Base-by-base conservation (phyloP, 805 yeast species). In the Kodamaea kakaduensis region DNA sequence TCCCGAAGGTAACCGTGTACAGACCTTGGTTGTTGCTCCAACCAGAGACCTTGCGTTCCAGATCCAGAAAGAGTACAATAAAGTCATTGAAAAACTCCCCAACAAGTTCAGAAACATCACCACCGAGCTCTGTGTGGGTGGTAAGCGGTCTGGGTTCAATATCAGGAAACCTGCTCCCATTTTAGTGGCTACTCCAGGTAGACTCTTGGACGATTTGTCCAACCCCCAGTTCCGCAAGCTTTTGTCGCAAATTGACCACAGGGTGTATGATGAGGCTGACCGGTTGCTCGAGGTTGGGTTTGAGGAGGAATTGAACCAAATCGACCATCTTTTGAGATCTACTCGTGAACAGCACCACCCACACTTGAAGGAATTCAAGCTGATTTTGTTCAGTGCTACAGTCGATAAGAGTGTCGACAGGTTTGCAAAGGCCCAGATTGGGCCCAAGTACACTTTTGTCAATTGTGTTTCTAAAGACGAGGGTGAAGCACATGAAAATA, bases 261-360 rank as follows among this genome's bases (percentile, higher is more conserved):
- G 84, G 42, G 81, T 88, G 25, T 76, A 86, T 44, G 97, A 89
- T 58, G 97, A 89, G 64, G 96, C 96, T 24, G 97, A 89, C 61
- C 75, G 93, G 48, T 63, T 89, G 34, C 69, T 89, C 41, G 93
- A 83, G 56, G 78, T 77, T 42, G 94, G 95, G 12, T 89, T 90
- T 57, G 78, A 75, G 49, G 75, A 71, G 25, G 82, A 77, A 43
- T 67, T 89, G 41, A 69, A 72, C 37, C 63, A 67, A 17, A 79
- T 88, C 37, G 74, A 82, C 28, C 61, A 62, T 9, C 56, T 50
- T 24, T 59, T 85, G 43, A 70, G 63, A 31, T 52, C 50, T 4
- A 52, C 66, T 12, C 58, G 63, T 36, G 36, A 41, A 4, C 42
- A 44, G 7, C 36, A 30, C 36, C 32, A 43, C 48, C 43, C 46